phyloP scores from a whole-genome alignment of 2,329 filamentous ascomycete species.

The Diaporthe batatas region DNA sequence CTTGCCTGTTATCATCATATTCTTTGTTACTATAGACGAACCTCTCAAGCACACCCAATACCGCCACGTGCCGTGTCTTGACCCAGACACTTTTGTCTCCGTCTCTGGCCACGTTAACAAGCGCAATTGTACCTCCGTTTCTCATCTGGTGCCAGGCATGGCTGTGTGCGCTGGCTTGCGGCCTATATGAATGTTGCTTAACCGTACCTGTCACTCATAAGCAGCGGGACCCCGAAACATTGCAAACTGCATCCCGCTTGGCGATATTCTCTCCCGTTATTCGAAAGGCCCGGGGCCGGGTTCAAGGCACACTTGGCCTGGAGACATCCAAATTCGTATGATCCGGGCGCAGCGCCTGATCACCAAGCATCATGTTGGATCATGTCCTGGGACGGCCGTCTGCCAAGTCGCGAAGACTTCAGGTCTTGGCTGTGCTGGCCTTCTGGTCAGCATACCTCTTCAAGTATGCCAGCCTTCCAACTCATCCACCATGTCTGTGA shows the following conservation, averaged over 20 bases:
- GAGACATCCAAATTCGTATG: neutral
- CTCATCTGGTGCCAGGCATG: constrained; percentile 20
- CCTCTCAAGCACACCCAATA: neutral
- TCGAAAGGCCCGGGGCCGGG: neutral
- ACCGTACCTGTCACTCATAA: neutral
- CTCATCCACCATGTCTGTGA: constrained; percentile 40
- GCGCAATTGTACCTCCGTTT: neutral
- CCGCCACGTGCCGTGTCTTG: constrained; percentile 12
- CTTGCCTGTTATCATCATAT: neutral
- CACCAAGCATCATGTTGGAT: constrained; percentile 71
- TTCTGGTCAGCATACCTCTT: constrained; percentile 92
- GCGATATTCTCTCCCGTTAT: neutral
- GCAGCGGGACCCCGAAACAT: neutral
- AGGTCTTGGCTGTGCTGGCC: constrained; percentile 89
- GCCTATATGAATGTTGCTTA: neutral
- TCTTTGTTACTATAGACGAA: neutral
- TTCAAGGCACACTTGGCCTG: neutral
- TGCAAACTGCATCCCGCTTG: neutral
- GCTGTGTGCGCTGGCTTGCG: constrained; percentile 26
- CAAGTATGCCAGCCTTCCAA: constrained; percentile 64
- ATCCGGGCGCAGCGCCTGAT: constrained; percentile 12
- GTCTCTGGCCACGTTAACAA: neutral
- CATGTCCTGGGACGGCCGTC: constrained; percentile 94
- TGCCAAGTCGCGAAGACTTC: constrained; percentile 89
- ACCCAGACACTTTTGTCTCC: constrained; percentile 12